Percentiles rank a stretch among this genome's conserved stretches.
Evolutionary conservation across 2,329 filamentous ascomycete genomes (phyloP).

Genomic region (Emydomyces testavorans): DNA sequence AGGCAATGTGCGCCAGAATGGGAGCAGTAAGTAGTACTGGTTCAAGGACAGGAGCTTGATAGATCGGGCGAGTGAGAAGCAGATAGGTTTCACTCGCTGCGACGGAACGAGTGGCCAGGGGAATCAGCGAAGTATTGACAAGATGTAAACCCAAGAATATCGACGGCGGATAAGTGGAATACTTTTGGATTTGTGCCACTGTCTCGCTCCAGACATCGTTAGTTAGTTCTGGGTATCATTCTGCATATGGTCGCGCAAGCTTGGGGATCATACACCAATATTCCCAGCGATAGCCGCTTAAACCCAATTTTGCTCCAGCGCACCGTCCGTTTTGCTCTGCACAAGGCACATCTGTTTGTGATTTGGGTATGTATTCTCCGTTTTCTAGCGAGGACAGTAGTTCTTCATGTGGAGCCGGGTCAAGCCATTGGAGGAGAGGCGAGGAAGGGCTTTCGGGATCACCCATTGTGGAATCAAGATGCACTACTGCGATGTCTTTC

Average conservation of each 20-base stretch:
- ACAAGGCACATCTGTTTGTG: slow-evolving; percentile 5
- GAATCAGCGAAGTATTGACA: slow-evolving; percentile 70
- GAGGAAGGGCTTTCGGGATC: background rate
- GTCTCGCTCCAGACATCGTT: background rate
- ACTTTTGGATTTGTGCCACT: slow-evolving; percentile 72
- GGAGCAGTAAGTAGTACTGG: slow-evolving; percentile 68
- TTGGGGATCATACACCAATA: slow-evolving; percentile 54
- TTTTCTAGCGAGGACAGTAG: slow-evolving; percentile 38
- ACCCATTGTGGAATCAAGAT: slow-evolving; percentile 5
- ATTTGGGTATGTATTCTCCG: slow-evolving; percentile 36
- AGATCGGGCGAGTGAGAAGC: slow-evolving; percentile 80
- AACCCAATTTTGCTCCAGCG: slow-evolving; percentile 33
- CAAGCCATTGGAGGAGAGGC: slow-evolving; percentile 54
- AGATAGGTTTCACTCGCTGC: slow-evolving; percentile 71
- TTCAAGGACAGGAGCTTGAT: slow-evolving; percentile 72
- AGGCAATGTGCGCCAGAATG: slow-evolving; percentile 60
- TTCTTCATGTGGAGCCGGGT: slow-evolving; percentile 68
- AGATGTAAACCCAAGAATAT: slow-evolving; percentile 67
- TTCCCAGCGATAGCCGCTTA: slow-evolving; percentile 59
- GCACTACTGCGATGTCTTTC: too few relatives aligned
- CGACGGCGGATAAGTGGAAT: slow-evolving; percentile 75
- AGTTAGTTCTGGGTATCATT: background rate
- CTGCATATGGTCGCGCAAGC: background rate
- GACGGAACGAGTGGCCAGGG: slow-evolving; percentile 60
- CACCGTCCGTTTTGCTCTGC: slow-evolving; percentile 15